These are phyloP conservation scores for Aspergillus funiculosus DNA, from an alignment of 495 filamentous ascomycete genomes.

Conservation along the genomic window DNA sequence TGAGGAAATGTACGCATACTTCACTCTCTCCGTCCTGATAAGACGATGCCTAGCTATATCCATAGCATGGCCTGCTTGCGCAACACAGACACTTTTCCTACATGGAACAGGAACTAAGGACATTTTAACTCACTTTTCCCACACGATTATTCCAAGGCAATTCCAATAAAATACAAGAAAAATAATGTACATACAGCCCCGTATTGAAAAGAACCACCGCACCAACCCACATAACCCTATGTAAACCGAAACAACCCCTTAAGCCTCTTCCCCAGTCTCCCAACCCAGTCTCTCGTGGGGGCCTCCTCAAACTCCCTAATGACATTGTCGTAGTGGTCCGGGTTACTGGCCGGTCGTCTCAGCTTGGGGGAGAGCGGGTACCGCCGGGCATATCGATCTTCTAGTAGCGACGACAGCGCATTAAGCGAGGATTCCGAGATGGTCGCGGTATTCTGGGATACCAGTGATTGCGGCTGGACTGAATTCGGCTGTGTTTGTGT, in stretches of 20 bases:
- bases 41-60: neutral
- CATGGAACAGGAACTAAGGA: no score
- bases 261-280: slow-evolving; percentile 51
- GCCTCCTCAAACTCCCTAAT: slow-evolving; percentile 68
- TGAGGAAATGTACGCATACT: no score
- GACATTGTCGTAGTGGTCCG: slow-evolving; percentile 69
- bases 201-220: neutral
- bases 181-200: slow-evolving; percentile 9
- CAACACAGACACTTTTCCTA: no score
- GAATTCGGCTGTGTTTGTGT: slow-evolving; percentile 18
- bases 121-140: neutral
- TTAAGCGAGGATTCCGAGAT: slow-evolving; percentile 59
- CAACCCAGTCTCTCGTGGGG: slow-evolving; percentile 54
- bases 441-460: slow-evolving; percentile 15
- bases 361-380: slow-evolving; percentile 60
- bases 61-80: no score
- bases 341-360: slow-evolving; percentile 65
- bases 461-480: no score
- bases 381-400: slow-evolving; percentile 63
- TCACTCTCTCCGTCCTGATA: no score
- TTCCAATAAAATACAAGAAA: slow-evolving; percentile 3
- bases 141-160: no score
- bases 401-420: slow-evolving; percentile 67
- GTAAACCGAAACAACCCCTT: slow-evolving; percentile 59
- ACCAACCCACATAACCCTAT: slow-evolving; percentile 19